Percentiles rank a stretch among this genome's conserved stretches.
Evolutionary conservation across 2,329 filamentous ascomycete genomes (phyloP).

Genomic region (Sporothrix dimorphospora): DNA sequence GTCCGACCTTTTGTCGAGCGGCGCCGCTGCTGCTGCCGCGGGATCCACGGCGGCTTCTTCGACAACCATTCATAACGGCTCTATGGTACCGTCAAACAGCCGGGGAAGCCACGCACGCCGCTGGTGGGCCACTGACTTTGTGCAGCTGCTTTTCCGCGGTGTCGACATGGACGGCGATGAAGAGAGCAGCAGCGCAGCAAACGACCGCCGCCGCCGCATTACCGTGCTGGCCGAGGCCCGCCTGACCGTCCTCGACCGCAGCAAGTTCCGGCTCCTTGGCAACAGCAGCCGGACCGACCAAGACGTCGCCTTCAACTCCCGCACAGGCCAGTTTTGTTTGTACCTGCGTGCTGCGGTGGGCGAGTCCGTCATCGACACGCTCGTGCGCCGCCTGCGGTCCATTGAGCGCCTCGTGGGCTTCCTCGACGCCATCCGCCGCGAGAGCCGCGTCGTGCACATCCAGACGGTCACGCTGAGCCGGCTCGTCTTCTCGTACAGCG

Average conservation of each 20-base stretch:
- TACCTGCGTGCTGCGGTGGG: constrained; percentile 63
- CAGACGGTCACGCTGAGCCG: constrained; percentile 63
- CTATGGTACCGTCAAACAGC: background rate
- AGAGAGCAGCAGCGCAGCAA: constrained; percentile 33
- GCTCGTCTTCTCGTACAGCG: constrained; percentile 70
- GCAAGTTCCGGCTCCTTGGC: constrained; percentile 59
- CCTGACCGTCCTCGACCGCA: constrained; percentile 57
- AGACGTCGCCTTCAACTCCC: constrained; percentile 64
- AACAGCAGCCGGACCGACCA: constrained; percentile 53
- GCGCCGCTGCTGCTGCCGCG: background rate
- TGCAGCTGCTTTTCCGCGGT: constrained; percentile 61
- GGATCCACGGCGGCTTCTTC: background rate
- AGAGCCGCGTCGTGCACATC: constrained; percentile 58
- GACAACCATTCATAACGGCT: constrained; percentile 22
- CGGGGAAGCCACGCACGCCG: constrained; percentile 19
- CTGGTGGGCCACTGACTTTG: constrained; percentile 62
- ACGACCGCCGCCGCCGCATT: constrained; percentile 35
- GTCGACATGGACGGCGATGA: constrained; percentile 45
- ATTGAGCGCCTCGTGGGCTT: constrained; percentile 73
- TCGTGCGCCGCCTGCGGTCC: constrained; percentile 64
- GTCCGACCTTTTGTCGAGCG: constrained; percentile 45
- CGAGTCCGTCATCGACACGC: constrained; percentile 59
- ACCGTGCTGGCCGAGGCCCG: constrained; percentile 55
- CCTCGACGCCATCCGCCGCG: constrained; percentile 64
- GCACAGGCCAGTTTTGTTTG: constrained; percentile 65